Evolutionary conservation across 257 asterid species (phyloP), one percentile per base, ranked within the genome.

Genomic region (Fraxinus anomala): DNA sequence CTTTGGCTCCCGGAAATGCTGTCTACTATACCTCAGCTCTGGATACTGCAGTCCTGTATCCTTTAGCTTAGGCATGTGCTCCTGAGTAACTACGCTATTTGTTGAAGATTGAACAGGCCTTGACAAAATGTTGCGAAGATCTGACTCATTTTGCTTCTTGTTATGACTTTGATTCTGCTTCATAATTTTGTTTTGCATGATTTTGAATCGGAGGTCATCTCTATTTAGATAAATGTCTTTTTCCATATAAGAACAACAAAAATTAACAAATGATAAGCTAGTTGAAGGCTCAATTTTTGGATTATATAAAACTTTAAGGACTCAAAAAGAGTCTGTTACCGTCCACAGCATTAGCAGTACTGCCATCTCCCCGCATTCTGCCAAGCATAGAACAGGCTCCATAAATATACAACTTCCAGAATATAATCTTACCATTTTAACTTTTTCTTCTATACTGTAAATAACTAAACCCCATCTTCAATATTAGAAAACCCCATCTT

Each of bases 121-220:
- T 34, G 98, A 95, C 33, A 95, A 86, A 68, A 91, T 74, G 80
- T 85, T 88, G 69, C 97, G 92, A 44, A 93, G 97, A 82, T 95
- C 98, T 76, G 80, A 56, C n/a, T 83, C 89, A 82, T 81, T 84
- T 83, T 80, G 90, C 24, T 84, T 85, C 81, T 81, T 83, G 63
- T 63, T 89, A 82, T 86, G 89, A 78, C 86, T 79, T 78, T 80
- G 87, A 81, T 89, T 87, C 23, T 63, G 84, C 36, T 24, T 61
- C 16, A 61, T 23, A 61, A 31, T 77, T 61, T 63, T 82, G 73
- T 91, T 95, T 76, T 84, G 86, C 88, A 84, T 80, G 78, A 95
- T 88, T 83, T 95, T 95, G 87, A 88, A 86, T 56, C 98, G 94
- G 33, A 95, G 91, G 82, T 95, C 99, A 87, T 85, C 87, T 86